Evolutionary conservation across 1,284 basidiomycete species (phyloP), one percentile per base, ranked within the genome.

Genomic region (Cerrena zonata): DNA sequence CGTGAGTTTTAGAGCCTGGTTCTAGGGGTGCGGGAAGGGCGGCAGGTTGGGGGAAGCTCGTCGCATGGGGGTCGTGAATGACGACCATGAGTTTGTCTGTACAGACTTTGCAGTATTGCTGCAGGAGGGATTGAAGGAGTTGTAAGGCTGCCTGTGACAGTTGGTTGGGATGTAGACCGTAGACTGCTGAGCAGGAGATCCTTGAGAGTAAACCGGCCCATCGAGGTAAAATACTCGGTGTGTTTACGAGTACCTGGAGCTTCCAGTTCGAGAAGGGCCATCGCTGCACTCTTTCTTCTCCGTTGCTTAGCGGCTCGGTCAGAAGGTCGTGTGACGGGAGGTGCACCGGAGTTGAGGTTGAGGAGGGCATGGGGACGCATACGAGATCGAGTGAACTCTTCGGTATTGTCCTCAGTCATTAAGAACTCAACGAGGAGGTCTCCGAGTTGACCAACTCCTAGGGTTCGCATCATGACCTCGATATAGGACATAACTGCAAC

Each of bases 401-500:
- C 84, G 40, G 53, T 59, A 50, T 86, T 86, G 58, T 91, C 88
- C 61, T 93, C 91, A 61, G 79, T 91, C 61, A 89, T 78, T 27
- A 94, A 77, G 67, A 91, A 94, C 45, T 81, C 74, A 44, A 93
- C 76, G 12, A 94, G 69, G n/a, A 86, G 69, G 53, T 85, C 80
- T 2, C 78, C 78, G 34, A 94, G 74, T 47, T 77, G 78, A 21
- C 87, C 86, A 39, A 84, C 76, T 49, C 83, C 79, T 13, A 94
- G 75, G 0, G 86, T 89, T 45, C 84, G 78, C 48, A 94, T 78
- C 72, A 93, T 86, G 61, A 90, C 80, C 54, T 97, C 91, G 54
- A 98, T 85, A 62, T 99, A 98, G n/a, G 89, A 92, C 79, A 98
- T 86, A 47, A 98, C 93, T 1, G 95, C 95, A 1, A 96, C 89